Evolutionary conservation across 73 alveolate genomes (phyloP).

Genomic region (Durusdinium trenchii): DNA sequence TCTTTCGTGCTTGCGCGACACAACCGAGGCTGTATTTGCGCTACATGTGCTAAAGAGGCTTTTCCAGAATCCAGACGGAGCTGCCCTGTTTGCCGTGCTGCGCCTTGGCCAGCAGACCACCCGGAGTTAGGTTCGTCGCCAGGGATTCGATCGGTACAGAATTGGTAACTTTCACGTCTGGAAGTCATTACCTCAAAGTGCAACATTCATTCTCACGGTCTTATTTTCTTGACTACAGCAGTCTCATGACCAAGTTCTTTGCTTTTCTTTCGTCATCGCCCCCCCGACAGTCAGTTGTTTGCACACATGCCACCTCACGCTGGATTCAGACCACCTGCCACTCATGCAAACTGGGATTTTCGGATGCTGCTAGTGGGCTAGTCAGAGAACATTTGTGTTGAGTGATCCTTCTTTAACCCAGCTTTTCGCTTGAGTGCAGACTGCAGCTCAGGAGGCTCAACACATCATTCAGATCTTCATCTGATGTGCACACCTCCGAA

Average conservation of each 20-base stretch:
- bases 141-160: background rate
- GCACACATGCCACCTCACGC: background rate
- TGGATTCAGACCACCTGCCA: background rate
- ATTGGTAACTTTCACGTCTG: background rate
- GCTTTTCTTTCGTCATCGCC: background rate
- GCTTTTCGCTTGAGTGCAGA: background rate
- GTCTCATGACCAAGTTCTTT: background rate
- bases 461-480: slow-evolving; percentile 72
- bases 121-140: too few relatives aligned
- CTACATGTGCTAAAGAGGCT: slow-evolving; percentile 69
- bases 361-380: background rate
- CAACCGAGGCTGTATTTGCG: slow-evolving; percentile 88
- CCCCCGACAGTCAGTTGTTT: too few relatives aligned
- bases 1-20: background rate
- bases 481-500: background rate
- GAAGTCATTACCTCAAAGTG: background rate
- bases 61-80: slow-evolving; percentile 35
- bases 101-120: slow-evolving; percentile 1
- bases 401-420: too few relatives aligned
- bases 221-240: background rate
- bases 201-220: background rate
- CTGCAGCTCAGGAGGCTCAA: slow-evolving; percentile 65
- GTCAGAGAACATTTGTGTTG: too few relatives aligned
- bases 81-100: slow-evolving; percentile 92
- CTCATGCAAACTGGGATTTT: background rate